Conservation (phyloP, 495 filamentous ascomycete species). For the Clavariopsis aquatica region DNA sequence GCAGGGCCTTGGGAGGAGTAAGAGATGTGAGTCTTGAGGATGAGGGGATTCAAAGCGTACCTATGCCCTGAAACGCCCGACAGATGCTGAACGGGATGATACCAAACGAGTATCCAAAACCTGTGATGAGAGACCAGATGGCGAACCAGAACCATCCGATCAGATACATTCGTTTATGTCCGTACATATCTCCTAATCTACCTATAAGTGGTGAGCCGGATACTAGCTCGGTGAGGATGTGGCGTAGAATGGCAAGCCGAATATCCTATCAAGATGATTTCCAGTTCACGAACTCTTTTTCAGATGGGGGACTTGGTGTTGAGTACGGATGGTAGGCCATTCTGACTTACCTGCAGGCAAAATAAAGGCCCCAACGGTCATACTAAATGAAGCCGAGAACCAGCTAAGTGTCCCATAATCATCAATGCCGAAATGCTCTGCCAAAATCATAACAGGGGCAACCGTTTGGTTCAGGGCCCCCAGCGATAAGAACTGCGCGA, state of each 20-base stretch:
- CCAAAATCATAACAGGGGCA: slow-evolving; percentile 32
- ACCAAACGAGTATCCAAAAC: slow-evolving; percentile 44
- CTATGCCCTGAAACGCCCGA: slow-evolving; percentile 43
- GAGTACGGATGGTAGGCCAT: too few species aligned
- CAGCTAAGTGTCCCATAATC: slow-evolving; percentile 39
- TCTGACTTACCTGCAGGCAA: slow-evolving; percentile 37
- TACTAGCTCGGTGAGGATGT: too few species aligned
- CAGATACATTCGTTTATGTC: slow-evolving; percentile 39
- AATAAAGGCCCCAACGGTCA: slow-evolving; percentile 42
- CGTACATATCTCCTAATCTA: slow-evolving; percentile 41
- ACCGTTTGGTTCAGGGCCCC: slow-evolving; percentile 34
- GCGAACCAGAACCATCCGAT: slow-evolving; percentile 40
- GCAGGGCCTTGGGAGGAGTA: slow-evolving; percentile 56
- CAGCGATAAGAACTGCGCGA: slow-evolving; percentile 47
- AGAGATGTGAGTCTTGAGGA: not conserved
- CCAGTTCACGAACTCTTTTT: too few species aligned
- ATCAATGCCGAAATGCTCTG: slow-evolving; percentile 26
- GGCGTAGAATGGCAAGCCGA: too few species aligned
- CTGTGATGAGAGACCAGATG: slow-evolving; percentile 39
- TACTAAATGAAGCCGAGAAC: slow-evolving; percentile 39
- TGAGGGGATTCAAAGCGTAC: not conserved
- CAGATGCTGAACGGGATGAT: slow-evolving; percentile 53
- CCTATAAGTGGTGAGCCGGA: slow-evolving; percentile 25
- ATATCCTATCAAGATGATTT: too few species aligned
- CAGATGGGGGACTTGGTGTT: too few species aligned